Conservation (phyloP, 441 rosid species). For the Pelargonium fulgidum region DNA sequence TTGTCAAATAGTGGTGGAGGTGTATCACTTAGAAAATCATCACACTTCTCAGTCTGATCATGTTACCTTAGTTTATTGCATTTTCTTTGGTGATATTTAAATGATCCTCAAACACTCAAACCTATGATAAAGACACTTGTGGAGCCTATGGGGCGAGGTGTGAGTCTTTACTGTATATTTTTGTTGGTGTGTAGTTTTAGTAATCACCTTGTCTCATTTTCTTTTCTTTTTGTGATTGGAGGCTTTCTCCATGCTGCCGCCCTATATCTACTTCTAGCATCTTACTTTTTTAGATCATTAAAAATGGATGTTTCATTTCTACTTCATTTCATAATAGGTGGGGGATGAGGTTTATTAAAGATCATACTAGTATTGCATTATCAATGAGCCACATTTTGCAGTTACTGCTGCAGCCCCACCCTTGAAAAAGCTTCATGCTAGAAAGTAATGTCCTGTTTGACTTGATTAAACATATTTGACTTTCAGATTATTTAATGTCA, state of each 20-base stretch:
- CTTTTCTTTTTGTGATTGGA: neutral
- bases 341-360: neutral
- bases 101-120: neutral
- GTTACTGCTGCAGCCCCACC: neutral
- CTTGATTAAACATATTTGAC: neutral
- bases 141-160: neutral
- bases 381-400: neutral
- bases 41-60: neutral
- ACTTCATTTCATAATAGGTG: neutral
- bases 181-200: no score
- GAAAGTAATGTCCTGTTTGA: neutral
- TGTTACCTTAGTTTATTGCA: neutral
- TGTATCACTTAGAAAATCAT: neutral
- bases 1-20: neutral
- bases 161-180: neutral
- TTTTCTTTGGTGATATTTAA: neutral
- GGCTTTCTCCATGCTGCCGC: neutral
- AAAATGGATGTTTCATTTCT: no score
- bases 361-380: no score
- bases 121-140: neutral
- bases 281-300: neutral
- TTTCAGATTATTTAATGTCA: neutral
- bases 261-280: neutral
- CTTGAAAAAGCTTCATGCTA: neutral
- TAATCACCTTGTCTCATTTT: no score